A percentile compares a stretch with the other conserved stretches of the same genome.
Evolutionary conservation across 495 filamentous ascomycete species (phyloP).

Genomic region (Podospora didyma): DNA sequence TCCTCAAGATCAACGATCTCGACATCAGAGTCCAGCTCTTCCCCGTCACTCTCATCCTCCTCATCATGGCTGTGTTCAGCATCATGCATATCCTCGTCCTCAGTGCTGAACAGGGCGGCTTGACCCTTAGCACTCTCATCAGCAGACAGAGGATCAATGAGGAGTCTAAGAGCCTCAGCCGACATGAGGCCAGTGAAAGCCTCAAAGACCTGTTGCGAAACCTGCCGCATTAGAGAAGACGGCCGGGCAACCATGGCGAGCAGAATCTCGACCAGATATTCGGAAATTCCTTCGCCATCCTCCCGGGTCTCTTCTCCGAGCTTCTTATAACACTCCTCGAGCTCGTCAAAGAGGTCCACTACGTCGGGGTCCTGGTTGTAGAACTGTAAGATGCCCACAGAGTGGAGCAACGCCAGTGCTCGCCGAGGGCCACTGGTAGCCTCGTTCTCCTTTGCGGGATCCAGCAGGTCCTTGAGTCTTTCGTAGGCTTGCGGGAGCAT

Average conservation of each 20-base stretch:
- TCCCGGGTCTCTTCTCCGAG: conserved; percentile 23
- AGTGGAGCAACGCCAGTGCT: conserved; percentile 77
- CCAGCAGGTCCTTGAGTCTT: conserved; percentile 64
- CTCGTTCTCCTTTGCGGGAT: conserved; percentile 45
- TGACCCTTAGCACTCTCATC: conserved; percentile 81
- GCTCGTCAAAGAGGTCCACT: conserved; percentile 35
- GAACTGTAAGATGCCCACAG: conserved; percentile 81
- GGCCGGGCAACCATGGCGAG: conserved; percentile 83
- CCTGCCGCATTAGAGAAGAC: conserved; percentile 77
- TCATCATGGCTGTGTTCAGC: conserved; percentile 35
- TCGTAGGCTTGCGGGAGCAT: conserved; percentile 60
- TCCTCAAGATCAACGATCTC: conserved; percentile 40
- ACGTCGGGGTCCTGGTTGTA: conserved; percentile 86
- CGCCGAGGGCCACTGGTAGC: conserved; percentile 37
- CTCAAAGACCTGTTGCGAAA: conserved; percentile 81
- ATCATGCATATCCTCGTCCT: conserved; percentile 54
- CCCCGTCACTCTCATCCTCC: conserved; percentile 28
- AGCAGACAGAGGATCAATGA: conserved; percentile 68
- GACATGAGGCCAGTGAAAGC: conserved; percentile 70
- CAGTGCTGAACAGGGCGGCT: conserved; percentile 75
- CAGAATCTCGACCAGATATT: conserved; percentile 80
- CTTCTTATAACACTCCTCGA: conserved; percentile 55
- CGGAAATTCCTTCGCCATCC: conserved; percentile 55
- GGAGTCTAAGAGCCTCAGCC: conserved; percentile 64
- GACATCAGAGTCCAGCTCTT: conserved; percentile 41